phyloP scores from a whole-genome alignment of 805 yeast genomes.

The Pichia ethanolica region DNA sequence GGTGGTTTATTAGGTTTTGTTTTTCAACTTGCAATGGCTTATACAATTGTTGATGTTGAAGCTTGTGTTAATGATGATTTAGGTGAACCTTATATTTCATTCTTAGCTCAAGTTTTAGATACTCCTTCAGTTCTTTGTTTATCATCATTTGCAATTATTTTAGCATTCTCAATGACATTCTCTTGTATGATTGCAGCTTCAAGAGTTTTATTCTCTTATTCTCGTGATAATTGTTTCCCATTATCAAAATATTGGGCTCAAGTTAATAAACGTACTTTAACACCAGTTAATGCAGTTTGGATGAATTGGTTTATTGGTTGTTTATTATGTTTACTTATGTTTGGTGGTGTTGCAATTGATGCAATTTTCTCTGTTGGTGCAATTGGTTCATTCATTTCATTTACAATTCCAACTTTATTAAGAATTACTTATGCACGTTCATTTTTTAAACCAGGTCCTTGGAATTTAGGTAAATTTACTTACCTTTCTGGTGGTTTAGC shows the following conservation, averaged over 20 bases:
- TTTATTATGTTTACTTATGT: slow-evolving; percentile 49
- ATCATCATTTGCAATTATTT: slow-evolving; percentile 36
- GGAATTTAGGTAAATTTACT: slow-evolving; percentile 51
- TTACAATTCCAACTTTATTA: slow-evolving; percentile 54
- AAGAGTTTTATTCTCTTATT: slow-evolving; percentile 58
- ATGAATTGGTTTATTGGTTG: slow-evolving; percentile 48
- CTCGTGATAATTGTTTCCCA: slow-evolving; percentile 65
- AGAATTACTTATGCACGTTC: slow-evolving; percentile 48
- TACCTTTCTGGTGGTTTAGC: slow-evolving; percentile 43
- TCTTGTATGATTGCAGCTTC: slow-evolving; percentile 61
- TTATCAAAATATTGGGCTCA: slow-evolving; percentile 40
- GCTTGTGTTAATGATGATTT: slow-evolving; percentile 39
- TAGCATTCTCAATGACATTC: slow-evolving; percentile 44
- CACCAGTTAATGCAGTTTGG: slow-evolving; percentile 63
- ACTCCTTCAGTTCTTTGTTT: slow-evolving; percentile 35
- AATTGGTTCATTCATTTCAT: slow-evolving; percentile 59
- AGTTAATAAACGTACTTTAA: slow-evolving; percentile 45
- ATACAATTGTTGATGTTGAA: slow-evolving; percentile 46
- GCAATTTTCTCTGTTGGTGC: slow-evolving; percentile 73
- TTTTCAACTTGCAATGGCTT: slow-evolving; percentile 53
- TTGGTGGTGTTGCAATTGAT: slow-evolving; percentile 57
- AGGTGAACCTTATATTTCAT: slow-evolving; percentile 57
- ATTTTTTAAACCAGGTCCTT: slow-evolving; percentile 56
- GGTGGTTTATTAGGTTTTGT: slow-evolving; percentile 53
- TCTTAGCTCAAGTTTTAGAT: slow-evolving; percentile 41